These are phyloP conservation scores for Moniliella sp. DNA, from an alignment of 1,284 basidiomycete genomes.

Conservation along the genomic window DNA sequence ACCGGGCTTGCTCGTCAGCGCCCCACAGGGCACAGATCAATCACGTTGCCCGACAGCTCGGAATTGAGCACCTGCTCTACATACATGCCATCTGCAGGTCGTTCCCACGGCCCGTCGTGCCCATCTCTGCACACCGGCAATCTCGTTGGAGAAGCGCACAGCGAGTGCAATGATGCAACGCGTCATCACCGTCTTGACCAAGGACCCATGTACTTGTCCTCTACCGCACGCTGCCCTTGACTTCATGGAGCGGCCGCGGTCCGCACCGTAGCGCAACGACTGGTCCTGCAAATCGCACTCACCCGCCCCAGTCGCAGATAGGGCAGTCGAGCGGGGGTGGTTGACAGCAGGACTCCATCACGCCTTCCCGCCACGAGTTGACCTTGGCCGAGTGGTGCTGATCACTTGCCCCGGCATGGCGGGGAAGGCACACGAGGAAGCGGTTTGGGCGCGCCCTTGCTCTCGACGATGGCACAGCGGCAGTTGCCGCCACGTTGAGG, in stretches of 20 bases:
- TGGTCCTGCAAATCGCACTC: slow-evolving; percentile 99
- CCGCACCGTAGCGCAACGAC: slow-evolving; percentile 94
- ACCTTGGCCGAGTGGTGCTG: slow-evolving; percentile 78
- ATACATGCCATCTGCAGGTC: slow-evolving; percentile 98
- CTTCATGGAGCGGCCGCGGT: slow-evolving; percentile 90
- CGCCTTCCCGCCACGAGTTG: slow-evolving; percentile 78
- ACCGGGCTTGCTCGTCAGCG: slow-evolving; percentile 90
- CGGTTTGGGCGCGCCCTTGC: slow-evolving; percentile 79
- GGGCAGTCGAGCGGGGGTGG: slow-evolving; percentile 97
- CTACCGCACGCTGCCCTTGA: slow-evolving; percentile 83
- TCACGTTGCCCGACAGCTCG: slow-evolving; percentile 86
- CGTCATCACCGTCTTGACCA: slow-evolving; percentile 98
- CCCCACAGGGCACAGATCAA: slow-evolving; percentile 91
- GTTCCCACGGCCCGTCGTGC: slow-evolving; percentile 88
- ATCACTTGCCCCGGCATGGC: slow-evolving; percentile 91
- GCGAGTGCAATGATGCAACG: slow-evolving; percentile 98
- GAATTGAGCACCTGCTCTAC: slow-evolving; percentile 93
- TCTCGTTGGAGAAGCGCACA: slow-evolving; percentile 93
- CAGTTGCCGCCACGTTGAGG: slow-evolving; percentile 35
- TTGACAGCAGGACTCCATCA: slow-evolving; percentile 92
- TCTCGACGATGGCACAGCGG: slow-evolving; percentile 70
- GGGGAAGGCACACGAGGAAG: slow-evolving; percentile 60
- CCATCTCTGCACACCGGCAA: slow-evolving; percentile 89
- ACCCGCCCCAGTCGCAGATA: slow-evolving; percentile 55
- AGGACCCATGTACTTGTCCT: slow-evolving; percentile 95